phyloP scores from a whole-genome alignment of 2,329 filamentous ascomycete genomes.

The Atkinsonella hypoxylon region DNA sequence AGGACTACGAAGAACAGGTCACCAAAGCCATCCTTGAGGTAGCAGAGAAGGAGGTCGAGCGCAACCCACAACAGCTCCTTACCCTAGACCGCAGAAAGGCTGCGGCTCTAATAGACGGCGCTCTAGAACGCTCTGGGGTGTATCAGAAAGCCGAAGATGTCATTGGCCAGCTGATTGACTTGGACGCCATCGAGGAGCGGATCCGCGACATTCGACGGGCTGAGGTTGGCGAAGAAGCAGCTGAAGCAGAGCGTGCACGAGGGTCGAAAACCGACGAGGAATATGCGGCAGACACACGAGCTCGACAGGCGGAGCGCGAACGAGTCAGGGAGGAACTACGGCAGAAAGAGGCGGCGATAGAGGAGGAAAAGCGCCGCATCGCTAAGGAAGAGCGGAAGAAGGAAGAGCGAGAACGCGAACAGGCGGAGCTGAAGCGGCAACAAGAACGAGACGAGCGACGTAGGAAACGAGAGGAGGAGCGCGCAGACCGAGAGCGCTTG shows the following conservation, averaged over 20 bases:
- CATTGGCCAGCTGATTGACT: constrained; percentile 56
- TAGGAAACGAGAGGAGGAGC: constrained; percentile 38
- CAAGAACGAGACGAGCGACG: constrained; percentile 38
- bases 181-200: constrained; percentile 53
- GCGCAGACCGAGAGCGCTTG: constrained; percentile 41
- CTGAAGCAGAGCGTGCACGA: constrained; percentile 49
- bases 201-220: constrained; percentile 55
- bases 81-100: constrained; percentile 64
- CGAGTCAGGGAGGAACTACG: constrained; percentile 48
- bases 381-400: constrained; percentile 43
- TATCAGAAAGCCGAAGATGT: constrained; percentile 60
- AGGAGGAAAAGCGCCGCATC: constrained; percentile 49
- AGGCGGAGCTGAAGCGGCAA: constrained; percentile 36
- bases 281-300: constrained; percentile 56
- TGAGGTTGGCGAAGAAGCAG: constrained; percentile 59
- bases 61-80: constrained; percentile 58
- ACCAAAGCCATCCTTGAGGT: constrained; percentile 55
- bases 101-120: constrained; percentile 64
- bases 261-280: constrained; percentile 64
- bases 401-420: constrained; percentile 35
- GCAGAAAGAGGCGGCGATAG: constrained; percentile 45
- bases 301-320: constrained; percentile 47
- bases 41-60: constrained; percentile 62
- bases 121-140: constrained; percentile 62
- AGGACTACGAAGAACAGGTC: constrained; percentile 61